Percentiles rank a stretch among this genome's conserved stretches.
These are phyloP conservation scores for Hanseniaspora lindneri DNA, from an alignment of 805 yeast genomes.

Conservation along the genomic window DNA sequence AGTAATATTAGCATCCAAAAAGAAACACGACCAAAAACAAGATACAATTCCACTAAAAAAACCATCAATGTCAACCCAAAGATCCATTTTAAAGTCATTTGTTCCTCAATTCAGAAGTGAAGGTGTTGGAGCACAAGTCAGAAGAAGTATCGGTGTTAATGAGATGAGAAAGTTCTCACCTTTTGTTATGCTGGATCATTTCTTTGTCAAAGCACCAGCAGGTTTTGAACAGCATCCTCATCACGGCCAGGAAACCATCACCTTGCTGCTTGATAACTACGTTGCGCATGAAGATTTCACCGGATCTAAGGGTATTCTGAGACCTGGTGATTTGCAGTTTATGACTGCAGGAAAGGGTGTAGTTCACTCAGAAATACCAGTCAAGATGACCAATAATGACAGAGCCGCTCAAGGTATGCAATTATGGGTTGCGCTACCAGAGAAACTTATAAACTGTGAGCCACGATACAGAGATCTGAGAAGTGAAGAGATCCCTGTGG, in stretches of 20 bases:
- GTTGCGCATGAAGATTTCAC: conserved; percentile 80
- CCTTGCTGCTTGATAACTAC: conserved; percentile 51
- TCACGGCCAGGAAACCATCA: conserved; percentile 72
- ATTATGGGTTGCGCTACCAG: conserved; percentile 79
- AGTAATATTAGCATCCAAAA: background rate
- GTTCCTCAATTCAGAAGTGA: conserved; percentile 61
- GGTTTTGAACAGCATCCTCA: conserved; percentile 84
- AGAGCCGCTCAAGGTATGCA: conserved; percentile 60
- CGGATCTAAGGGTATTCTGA: conserved; percentile 64
- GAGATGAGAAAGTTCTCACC: conserved; percentile 67
- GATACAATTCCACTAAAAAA: too few relatives aligned
- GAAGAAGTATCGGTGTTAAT: conserved; percentile 66
- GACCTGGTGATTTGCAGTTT: conserved; percentile 78
- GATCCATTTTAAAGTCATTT: conserved; percentile 42
- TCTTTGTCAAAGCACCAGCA: conserved; percentile 47
- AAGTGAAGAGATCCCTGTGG: conserved; percentile 59
- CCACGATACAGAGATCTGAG: conserved; percentile 74
- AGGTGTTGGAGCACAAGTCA: conserved; percentile 79
- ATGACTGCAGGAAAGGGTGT: conserved; percentile 90
- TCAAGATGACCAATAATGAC: conserved; percentile 23
- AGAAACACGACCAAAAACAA: background rate
- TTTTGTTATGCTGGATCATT: conserved; percentile 71
- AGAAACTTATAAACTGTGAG: conserved; percentile 43
- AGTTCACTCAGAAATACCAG: conserved; percentile 80
- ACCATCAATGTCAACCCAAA: conserved; percentile 18